These are phyloP conservation scores for Pyricularia sp. DNA, from an alignment of 2,329 filamentous ascomycete species.

Conservation along the genomic window DNA sequence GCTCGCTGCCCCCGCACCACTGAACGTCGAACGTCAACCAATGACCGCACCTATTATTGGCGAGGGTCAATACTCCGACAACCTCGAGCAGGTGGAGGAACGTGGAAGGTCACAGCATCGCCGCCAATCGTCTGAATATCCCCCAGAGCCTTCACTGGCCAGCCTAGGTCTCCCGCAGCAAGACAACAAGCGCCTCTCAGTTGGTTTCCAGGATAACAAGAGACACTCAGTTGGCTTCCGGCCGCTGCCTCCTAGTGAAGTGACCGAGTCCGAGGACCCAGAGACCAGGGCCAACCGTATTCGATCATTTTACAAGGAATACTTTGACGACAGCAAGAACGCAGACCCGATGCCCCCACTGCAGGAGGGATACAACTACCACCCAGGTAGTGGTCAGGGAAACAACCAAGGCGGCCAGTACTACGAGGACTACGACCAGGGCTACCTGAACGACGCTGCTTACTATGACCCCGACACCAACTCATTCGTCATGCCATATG, in stretches of 20 bases:
- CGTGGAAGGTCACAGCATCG: slow-evolving; percentile 9
- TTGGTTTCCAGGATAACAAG: slow-evolving; percentile 46
- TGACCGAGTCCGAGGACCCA: slow-evolving; percentile 69
- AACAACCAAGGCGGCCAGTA: slow-evolving; percentile 29
- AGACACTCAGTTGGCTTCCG: slow-evolving; percentile 62
- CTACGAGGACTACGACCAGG: slow-evolving; percentile 63
- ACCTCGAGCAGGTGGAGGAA: slow-evolving; percentile 9
- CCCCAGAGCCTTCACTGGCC: slow-evolving; percentile 12
- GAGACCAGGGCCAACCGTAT: slow-evolving; percentile 93
- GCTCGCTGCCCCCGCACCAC: background rate
- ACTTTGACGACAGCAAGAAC: slow-evolving; percentile 75
- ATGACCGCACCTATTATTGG: slow-evolving; percentile 15
- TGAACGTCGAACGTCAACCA: background rate
- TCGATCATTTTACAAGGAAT: slow-evolving; percentile 98
- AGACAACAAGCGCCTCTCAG: slow-evolving; percentile 45
- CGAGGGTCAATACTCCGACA: slow-evolving; percentile 15
- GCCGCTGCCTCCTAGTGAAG: slow-evolving; percentile 76
- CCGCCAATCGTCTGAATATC: slow-evolving; percentile 16
- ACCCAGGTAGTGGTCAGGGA: slow-evolving; percentile 6
- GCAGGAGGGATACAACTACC: slow-evolving; percentile 11
- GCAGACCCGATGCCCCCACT: slow-evolving; percentile 15
- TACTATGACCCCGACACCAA: slow-evolving; percentile 56
- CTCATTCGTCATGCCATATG: slow-evolving; percentile 68
- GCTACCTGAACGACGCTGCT: slow-evolving; percentile 49
- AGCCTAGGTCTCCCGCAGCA: slow-evolving; percentile 41